Evolutionary conservation across 2,329 filamentous ascomycete species (phyloP).

Genomic region (Fusarium brevicatenulatum): DNA sequence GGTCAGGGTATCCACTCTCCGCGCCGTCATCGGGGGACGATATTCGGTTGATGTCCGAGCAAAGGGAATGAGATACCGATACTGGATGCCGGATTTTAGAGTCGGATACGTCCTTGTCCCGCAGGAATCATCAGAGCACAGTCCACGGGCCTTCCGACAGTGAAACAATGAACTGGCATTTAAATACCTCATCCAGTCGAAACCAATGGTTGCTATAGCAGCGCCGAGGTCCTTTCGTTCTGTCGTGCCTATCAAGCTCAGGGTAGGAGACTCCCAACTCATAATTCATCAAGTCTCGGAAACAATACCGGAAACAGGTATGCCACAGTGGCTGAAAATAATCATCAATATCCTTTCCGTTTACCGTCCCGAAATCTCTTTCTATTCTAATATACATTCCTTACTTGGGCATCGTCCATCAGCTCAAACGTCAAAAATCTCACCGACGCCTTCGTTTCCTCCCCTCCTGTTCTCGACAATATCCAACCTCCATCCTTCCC

Average conservation of each 20-base stretch:
- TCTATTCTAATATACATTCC: conserved; percentile 24
- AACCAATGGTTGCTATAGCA: background rate
- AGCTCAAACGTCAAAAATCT: conserved; percentile 70
- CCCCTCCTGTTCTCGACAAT: conserved; percentile 68
- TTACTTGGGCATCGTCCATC: background rate
- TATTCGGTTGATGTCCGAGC: conserved; percentile 22
- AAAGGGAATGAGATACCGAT: conserved; percentile 17
- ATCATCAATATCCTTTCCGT: conserved; percentile 9
- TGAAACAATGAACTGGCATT: background rate
- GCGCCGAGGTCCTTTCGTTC: too few species aligned
- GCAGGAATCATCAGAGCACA: background rate
- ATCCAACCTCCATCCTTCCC: conserved; percentile 74
- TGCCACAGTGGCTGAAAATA: background rate
- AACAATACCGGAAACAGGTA: background rate
- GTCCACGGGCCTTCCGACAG: background rate
- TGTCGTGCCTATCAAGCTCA: background rate
- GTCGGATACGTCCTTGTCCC: background rate
- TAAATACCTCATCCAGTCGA: background rate
- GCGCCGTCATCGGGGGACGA: conserved; percentile 42
- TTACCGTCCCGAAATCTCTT: conserved; percentile 1
- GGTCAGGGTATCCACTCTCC: conserved; percentile 36
- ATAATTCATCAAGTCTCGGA: background rate
- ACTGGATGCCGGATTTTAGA: background rate
- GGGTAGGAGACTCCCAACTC: background rate
- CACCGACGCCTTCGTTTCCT: conserved; percentile 68